Evolutionary conservation across 805 yeast species (phyloP), one percentile per base, ranked within the genome.

Genomic region (Cyberlindnera maritima): DNA sequence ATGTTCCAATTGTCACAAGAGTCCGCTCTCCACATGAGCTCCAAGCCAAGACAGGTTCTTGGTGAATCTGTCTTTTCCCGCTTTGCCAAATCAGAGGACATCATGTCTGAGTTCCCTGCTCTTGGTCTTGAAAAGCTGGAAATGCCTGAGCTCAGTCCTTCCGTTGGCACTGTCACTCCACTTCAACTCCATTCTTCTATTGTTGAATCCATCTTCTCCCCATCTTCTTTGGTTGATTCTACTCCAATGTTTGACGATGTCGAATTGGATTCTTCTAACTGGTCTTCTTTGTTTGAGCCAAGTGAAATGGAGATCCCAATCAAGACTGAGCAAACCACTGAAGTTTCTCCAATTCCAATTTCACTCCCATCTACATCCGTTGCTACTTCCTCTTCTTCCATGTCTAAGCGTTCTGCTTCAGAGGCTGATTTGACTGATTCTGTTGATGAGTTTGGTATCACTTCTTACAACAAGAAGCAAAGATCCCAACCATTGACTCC

Each of bases 391-490:
- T 21, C 33, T 12, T 19, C 43, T 31, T 12, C 45, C 17, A 5
- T 37, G 15, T 28, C 48, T n/a, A 53, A 54, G 41, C 61, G 63
- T 46, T 48, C 60, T 17, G 53, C 61, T 23, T 55, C 56, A 45
- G 56, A 57, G 11, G 55, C 61, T 20, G 65, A 57, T 19, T 48
- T 58, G 23, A 42, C 56, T 9, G 41, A 48, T 31, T 21, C 8
- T 23, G 33, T 35, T 74, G 96, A 89, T 65, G 82, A 79, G 54
- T 71, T 86, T 44, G 96, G 96, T 33, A 77, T 84, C 60, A 81
- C 86, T 42, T 69, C 85, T 39, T 88, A 88, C 74, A 79, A 82
- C 57, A 81, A 90, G 65, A 90, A 89, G 73, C 86, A 80, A 56
- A 81, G 96, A 59, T 53, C 78, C 25, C 69, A 72, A 49, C 95